Percentiles rank a stretch among this genome's conserved stretches.
Evolutionary conservation across 768 basidiomycete species (phyloP).

Genomic region (Russula vinacea): DNA sequence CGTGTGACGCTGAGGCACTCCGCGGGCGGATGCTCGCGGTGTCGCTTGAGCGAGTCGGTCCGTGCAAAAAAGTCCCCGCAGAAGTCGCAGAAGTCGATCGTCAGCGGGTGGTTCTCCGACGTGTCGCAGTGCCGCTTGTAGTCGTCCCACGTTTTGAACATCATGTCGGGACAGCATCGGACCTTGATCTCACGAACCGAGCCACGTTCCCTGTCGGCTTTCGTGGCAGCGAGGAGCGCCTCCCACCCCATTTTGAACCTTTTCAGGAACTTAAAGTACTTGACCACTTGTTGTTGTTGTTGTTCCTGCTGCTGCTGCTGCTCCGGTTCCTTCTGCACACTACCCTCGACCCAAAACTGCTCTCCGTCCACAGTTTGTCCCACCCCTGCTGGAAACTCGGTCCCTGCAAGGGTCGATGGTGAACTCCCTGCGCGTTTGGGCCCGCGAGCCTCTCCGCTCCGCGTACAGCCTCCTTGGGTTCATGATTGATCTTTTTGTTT

Average conservation of each 20-base stretch:
- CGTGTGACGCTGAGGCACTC: background rate
- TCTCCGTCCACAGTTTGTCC: background rate
- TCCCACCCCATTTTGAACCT: background rate
- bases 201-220: background rate
- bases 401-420: background rate
- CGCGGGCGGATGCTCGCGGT: background rate
- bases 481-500: background rate
- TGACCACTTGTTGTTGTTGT: background rate
- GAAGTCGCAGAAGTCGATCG: background rate
- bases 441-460: slow-evolving; percentile 18
- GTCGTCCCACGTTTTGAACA: background rate
- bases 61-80: slow-evolving; percentile 8
- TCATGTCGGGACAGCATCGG: background rate
- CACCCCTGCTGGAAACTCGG: slow-evolving; percentile 7
- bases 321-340: background rate
- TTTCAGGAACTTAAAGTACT: background rate
- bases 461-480: slow-evolving; percentile 4
- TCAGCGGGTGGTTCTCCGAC: background rate
- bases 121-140: background rate
- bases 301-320: background rate
- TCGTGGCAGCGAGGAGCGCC: background rate
- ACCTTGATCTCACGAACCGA: background rate
- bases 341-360: slow-evolving; percentile 2
- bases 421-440: background rate
- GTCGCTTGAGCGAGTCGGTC: background rate